Conservation (phyloP, 306 rosid genomes). For the Inga laurina region DNA sequence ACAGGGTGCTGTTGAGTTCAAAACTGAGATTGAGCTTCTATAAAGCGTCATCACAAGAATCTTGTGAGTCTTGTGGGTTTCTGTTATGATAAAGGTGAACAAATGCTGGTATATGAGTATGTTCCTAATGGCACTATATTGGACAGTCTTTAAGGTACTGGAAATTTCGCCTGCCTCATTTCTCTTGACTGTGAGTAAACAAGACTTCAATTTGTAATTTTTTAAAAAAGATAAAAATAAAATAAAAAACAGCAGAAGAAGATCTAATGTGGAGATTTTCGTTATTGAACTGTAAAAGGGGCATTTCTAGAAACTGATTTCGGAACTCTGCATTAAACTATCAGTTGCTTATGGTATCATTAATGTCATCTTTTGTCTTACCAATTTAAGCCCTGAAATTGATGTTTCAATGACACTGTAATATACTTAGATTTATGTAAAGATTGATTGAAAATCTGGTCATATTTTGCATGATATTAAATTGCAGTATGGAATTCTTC, state of each 20-base stretch:
- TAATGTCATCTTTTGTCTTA: background rate
- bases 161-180: background rate
- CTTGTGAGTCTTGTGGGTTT: constrained; percentile 72
- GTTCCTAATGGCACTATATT: constrained; percentile 63
- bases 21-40: constrained; percentile 79
- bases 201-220: background rate
- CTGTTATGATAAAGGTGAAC: constrained; percentile 75
- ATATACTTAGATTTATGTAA: background rate
- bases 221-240: no score
- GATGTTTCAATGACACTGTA: background rate
- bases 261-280: background rate
- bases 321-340: background rate
- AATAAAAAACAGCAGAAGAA: background rate
- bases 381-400: background rate
- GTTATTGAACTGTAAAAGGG: background rate
- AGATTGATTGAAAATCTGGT: background rate
- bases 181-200: background rate
- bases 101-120: constrained; percentile 73
- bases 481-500: background rate
- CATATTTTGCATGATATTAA: no score
- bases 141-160: constrained; percentile 64
- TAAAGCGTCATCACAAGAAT: constrained; percentile 87
- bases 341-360: background rate
- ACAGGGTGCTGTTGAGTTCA: constrained; percentile 70
- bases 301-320: background rate